phyloP scores from a whole-genome alignment of 257 asterid species.

The Verbena officinalis region DNA sequence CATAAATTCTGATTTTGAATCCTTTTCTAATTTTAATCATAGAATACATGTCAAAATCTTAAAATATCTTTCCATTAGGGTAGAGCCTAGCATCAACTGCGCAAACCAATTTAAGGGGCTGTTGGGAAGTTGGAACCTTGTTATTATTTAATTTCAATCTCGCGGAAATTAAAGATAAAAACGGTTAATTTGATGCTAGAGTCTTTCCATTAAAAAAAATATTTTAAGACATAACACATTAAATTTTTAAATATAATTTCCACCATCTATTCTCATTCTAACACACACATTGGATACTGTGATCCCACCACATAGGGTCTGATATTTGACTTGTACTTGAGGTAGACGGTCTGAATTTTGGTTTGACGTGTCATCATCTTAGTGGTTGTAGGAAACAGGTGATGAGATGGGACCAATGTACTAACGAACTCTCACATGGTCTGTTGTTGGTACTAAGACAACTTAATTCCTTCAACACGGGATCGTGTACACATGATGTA shows the following conservation, averaged over 20 bases:
- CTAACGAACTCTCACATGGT: slow-evolving; percentile 44
- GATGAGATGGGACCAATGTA: slow-evolving; percentile 25
- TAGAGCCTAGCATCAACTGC: no score
- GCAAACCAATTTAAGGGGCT: no score
- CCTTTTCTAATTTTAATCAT: no score
- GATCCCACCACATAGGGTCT: slow-evolving; percentile 31
- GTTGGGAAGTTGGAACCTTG: no score
- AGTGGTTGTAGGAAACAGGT: slow-evolving; percentile 20
- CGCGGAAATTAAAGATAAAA: slow-evolving; percentile 32
- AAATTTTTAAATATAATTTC: no score
- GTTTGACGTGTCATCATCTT: slow-evolving; percentile 21
- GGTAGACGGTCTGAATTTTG: slow-evolving; percentile 3
- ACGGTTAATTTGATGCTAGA: no score
- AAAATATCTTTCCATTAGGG: no score
- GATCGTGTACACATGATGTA: slow-evolving; percentile 4
- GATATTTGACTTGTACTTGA: slow-evolving; percentile 29
- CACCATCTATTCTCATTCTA: slow-evolving; percentile 9
- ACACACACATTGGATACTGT: slow-evolving; percentile 25
- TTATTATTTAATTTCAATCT: no score
- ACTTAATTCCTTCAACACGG: slow-evolving; percentile 7
- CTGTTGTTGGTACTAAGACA: slow-evolving; percentile 24
- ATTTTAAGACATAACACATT: no score
- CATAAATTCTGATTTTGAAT: no score
- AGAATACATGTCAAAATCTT: no score
- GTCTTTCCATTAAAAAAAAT: no score